Percentiles rank a stretch among this genome's conserved stretches.
Evolutionary conservation across 2,329 filamentous ascomycete genomes (phyloP).

Genomic region (Alternaria postmessia): DNA sequence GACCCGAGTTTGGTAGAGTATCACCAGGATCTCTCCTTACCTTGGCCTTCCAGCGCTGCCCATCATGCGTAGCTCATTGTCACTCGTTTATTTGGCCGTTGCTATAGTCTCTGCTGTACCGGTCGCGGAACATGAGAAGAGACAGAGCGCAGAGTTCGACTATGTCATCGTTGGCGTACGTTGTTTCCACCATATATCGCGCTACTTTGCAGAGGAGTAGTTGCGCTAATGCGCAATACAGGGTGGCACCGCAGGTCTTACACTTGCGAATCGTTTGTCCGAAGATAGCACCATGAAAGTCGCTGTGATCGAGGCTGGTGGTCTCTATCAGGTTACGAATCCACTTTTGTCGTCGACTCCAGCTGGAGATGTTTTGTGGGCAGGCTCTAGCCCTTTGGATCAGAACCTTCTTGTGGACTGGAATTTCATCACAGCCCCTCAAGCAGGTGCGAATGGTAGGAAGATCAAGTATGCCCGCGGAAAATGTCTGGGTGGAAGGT

Average conservation of each 20-base stretch:
- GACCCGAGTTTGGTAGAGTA: not conserved
- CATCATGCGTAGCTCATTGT: constrained; percentile 15
- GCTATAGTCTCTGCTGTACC: constrained; percentile 5
- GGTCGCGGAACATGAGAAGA: constrained; percentile 3
- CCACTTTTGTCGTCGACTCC: constrained; percentile 21
- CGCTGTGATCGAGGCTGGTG: constrained; percentile 36
- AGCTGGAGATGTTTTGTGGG: constrained; percentile 30
- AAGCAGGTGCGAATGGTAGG: constrained; percentile 28
- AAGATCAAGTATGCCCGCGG: constrained; percentile 39
- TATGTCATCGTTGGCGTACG: constrained; percentile 28
- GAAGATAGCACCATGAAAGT: constrained; percentile 14
- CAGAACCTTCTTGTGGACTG: constrained; percentile 39
- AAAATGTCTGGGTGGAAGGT: constrained; percentile 41
- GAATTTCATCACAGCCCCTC: constrained; percentile 39
- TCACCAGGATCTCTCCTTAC: not conserved
- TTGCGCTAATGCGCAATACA: not conserved
- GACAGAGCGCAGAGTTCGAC: constrained; percentile 23
- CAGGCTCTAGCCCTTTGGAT: constrained; percentile 27
- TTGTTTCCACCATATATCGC: not conserved
- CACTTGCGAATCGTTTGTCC: constrained; percentile 2
- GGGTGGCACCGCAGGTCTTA: constrained; percentile 7
- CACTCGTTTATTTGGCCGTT: not conserved
- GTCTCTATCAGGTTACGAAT: constrained; percentile 30
- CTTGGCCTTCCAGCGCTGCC: not conserved
- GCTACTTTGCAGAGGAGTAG: not conserved